Conservation (phyloP, 805 yeast genomes). For the Hanseniaspora guilliermondii region DNA sequence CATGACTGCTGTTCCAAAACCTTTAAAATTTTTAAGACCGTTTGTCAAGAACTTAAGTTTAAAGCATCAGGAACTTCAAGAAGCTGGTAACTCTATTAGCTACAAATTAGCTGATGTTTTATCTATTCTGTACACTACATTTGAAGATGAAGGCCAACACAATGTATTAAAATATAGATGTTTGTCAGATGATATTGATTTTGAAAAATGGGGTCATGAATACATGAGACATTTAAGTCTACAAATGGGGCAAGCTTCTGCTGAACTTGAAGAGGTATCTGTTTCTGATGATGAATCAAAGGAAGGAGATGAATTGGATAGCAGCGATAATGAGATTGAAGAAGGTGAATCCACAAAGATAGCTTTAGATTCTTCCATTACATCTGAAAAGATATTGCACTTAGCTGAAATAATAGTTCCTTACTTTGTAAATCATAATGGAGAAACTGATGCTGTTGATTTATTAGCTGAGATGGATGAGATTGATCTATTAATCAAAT, state of each 20-base stretch:
- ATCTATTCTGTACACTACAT: constrained; percentile 91
- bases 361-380: constrained; percentile 19
- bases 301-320: constrained; percentile 13
- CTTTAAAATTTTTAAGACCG: constrained; percentile 87
- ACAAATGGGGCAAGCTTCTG: constrained; percentile 83
- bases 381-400: constrained; percentile 38
- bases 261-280: constrained; percentile 35
- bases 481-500: constrained; percentile 68
- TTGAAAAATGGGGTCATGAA: constrained; percentile 95
- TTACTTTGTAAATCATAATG: constrained; percentile 82
- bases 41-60: constrained; percentile 58
- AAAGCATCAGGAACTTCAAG: constrained; percentile 56
- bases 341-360: constrained; percentile 15
- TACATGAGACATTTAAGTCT: constrained; percentile 90
- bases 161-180: constrained; percentile 75
- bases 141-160: constrained; percentile 64
- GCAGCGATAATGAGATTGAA: constrained; percentile 14
- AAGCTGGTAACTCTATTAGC: constrained; percentile 30
- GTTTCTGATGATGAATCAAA: constrained; percentile 13
- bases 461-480: constrained; percentile 77
- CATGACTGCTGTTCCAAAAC: constrained; percentile 99
- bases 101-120: constrained; percentile 69
- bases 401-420: constrained; percentile 74
- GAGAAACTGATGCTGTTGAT: constrained; percentile 97
- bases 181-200: constrained; percentile 41